Evolutionary conservation across 2,329 filamentous ascomycete species (phyloP).

Genomic region (Hypoxylon rubiginosum): DNA sequence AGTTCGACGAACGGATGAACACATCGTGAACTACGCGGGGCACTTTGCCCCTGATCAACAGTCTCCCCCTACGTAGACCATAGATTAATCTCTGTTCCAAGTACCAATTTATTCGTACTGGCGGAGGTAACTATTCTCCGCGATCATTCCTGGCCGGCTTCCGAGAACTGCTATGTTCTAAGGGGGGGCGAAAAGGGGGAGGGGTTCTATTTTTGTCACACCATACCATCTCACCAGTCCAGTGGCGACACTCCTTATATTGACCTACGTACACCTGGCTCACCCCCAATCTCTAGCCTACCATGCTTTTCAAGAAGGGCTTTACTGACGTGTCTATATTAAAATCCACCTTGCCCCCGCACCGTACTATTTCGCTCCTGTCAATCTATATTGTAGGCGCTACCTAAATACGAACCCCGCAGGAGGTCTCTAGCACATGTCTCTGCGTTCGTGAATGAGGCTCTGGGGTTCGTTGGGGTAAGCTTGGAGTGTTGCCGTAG

Average conservation of each 20-base stretch:
- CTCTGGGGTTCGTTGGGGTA: conserved; percentile 20
- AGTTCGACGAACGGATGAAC: conserved; percentile 9
- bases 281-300: conserved; percentile 26
- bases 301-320: conserved; percentile 7
- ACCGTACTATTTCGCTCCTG: conserved; percentile 21
- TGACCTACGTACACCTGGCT: conserved; percentile 31
- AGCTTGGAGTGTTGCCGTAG: neutral
- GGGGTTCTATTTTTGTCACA: conserved; percentile 35
- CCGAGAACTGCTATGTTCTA: too few relatives aligned
- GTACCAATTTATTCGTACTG: neutral
- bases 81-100: conserved; percentile 15
- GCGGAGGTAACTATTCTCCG: conserved; percentile 9
- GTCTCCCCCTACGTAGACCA: conserved; percentile 19
- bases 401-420: conserved; percentile 25
- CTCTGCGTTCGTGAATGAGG: conserved; percentile 29
- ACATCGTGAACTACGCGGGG: conserved; percentile 19
- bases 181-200: neutral
- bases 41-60: conserved; percentile 33
- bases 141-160: neutral
- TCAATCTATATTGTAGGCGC: neutral
- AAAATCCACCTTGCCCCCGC: conserved; percentile 30
- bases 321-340: conserved; percentile 37
- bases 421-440: conserved; percentile 28
- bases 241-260: conserved; percentile 39
- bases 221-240: conserved; percentile 27